Base-by-base conservation (phyloP, 768 basidiomycete species). In the Collybia nuda region DNA sequence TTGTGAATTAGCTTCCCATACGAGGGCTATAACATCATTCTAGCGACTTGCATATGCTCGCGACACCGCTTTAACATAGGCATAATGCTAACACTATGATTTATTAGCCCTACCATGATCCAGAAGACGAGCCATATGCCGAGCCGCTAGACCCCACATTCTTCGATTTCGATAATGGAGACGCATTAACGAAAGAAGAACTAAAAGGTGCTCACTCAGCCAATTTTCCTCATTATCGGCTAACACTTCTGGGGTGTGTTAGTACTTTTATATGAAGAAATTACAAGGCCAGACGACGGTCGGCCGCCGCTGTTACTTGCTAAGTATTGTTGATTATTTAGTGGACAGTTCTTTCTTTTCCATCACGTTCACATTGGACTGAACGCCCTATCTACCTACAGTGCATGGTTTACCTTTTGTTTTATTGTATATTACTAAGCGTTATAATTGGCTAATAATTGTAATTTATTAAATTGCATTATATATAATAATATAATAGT, bases 71-170 rank as follows among this genome's bases (percentile, higher is more conserved):
- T 18, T 23, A 40, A 6, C 12, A 28, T 23, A 14, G 23, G 12
- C 8, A 19, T 40, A 37, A 23, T 12, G 19, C 23, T 15, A 46
- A n/a, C 4, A 3, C 28, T 3, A 28, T 40, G 41, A 19, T 47
- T 47, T 14, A 22, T 12, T 54, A 90, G 88, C 84, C 90, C 0
- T 93, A 94, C 59, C 93, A 95, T 55, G 94, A 96, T 61, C 82
- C 88, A 5, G 81, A 83, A 11, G 94, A 98, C 62, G 94, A 97
- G 63, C 94, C 95, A 0, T 79, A 81, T 1, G 93, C 94, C 1
- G 75, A 81, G 55, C 80, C 82, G 1, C 73, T 90, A 26, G 84
- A 90, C 46, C 84, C 90, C 0, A 80, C 80, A 1, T 92, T 91
- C 68, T 93, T 93, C 59, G 83, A 92, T 56, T 93, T 93, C 61